Conservation (phyloP, 2,329 filamentous ascomycete genomes). For the Monosporascus sp. region DNA sequence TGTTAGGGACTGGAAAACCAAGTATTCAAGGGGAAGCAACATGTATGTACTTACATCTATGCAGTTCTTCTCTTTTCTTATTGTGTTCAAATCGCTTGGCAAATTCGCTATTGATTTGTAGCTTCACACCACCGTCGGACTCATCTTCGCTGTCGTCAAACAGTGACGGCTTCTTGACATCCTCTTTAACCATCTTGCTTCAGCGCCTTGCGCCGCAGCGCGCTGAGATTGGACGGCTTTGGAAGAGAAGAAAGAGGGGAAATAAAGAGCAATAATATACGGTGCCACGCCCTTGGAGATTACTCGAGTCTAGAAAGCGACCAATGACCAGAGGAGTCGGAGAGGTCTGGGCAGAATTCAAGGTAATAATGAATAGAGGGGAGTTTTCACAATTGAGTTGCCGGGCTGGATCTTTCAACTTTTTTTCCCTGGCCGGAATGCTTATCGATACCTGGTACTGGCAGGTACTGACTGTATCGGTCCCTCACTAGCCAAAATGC, state of each 20-base stretch:
- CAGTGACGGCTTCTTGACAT: slow-evolving; percentile 39
- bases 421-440: too few species aligned
- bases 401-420: too few species aligned
- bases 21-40: background rate
- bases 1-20: slow-evolving; percentile 3
- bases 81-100: slow-evolving; percentile 91
- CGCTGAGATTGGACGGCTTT: background rate
- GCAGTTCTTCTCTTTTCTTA: slow-evolving; percentile 88
- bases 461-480: too few species aligned
- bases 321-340: too few species aligned
- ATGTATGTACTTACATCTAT: slow-evolving; percentile 49
- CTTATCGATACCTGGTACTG: too few species aligned
- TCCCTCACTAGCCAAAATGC: too few species aligned
- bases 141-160: slow-evolving; percentile 54
- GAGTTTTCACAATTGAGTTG: too few species aligned
- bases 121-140: slow-evolving; percentile 38
- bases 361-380: too few species aligned
- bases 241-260: background rate
- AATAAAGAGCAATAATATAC: too few species aligned
- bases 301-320: too few species aligned
- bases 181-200: slow-evolving; percentile 24
- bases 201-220: background rate
- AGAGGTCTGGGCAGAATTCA: too few species aligned
- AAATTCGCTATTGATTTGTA: slow-evolving; percentile 89
- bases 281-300: too few species aligned